Conservation (phyloP, 805 yeast genomes). For the Starmerella khaoyaiensis region DNA sequence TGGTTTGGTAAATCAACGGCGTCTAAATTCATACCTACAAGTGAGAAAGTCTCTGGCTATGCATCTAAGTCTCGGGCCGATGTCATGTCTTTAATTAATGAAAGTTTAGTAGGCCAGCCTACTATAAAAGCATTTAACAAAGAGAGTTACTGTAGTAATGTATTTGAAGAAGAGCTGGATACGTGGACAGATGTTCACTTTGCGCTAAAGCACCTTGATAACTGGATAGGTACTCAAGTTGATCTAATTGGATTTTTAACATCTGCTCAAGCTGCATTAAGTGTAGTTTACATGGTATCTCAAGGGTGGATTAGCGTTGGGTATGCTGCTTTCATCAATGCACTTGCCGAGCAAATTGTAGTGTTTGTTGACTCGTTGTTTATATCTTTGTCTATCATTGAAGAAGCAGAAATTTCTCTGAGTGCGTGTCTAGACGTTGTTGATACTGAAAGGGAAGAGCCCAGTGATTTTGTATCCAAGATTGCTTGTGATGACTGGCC, state of each 20-base stretch:
- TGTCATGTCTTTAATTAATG: constrained; percentile 68
- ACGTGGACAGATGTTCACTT: constrained; percentile 34
- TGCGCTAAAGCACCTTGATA: constrained; percentile 67
- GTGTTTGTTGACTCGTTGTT: constrained; percentile 82
- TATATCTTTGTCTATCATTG: constrained; percentile 84
- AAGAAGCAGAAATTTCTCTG: constrained; percentile 80
- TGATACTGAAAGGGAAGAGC: constrained; percentile 67
- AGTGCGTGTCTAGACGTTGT: constrained; percentile 81
- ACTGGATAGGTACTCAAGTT: constrained; percentile 86
- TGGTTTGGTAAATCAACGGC: constrained; percentile 47
- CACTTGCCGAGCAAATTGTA: constrained; percentile 74
- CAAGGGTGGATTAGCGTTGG: constrained; percentile 63
- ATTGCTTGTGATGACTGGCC: constrained; percentile 73
- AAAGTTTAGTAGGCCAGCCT: constrained; percentile 60
- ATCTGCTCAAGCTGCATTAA: constrained; percentile 64
- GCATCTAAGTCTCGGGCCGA: constrained; percentile 60
- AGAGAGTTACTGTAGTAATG: constrained; percentile 41
- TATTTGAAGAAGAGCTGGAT: constrained; percentile 20
- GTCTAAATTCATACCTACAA: constrained; percentile 49
- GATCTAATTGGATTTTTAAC: constrained; percentile 74
- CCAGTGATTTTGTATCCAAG: constrained; percentile 46
- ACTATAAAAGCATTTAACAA: constrained; percentile 66
- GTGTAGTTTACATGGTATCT: constrained; percentile 50
- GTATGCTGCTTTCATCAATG: constrained; percentile 75
- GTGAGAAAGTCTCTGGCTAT: constrained; percentile 66